Conservation (phyloP, 163 green algal genomes). For the Coccomyxa subellipsoidea region DNA sequence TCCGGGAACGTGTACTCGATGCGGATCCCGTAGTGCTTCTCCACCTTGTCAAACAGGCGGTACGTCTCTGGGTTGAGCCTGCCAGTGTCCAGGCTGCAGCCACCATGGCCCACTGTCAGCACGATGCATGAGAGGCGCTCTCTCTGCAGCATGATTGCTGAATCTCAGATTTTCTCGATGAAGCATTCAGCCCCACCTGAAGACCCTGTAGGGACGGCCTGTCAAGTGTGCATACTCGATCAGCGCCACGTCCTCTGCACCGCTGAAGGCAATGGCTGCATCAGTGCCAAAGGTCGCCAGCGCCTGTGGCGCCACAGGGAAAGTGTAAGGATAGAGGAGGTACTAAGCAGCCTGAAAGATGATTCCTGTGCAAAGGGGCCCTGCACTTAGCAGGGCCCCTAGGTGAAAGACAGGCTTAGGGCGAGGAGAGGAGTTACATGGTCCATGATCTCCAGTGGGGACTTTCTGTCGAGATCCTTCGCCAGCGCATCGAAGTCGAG, state of each 20-base stretch:
- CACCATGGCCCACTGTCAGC: no score
- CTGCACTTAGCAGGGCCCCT: neutral
- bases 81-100: constrained; percentile 88
- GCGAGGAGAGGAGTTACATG: constrained; percentile 51
- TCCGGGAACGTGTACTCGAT: constrained; percentile 99
- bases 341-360: neutral
- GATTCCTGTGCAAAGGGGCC: neutral
- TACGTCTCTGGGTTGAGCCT: constrained; percentile 99
- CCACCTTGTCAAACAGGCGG: constrained; percentile 86
- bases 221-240: constrained; percentile 98
- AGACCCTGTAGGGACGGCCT: constrained; percentile 91
- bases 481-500: constrained; percentile 65
- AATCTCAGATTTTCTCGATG: neutral
- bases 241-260: constrained; percentile 96
- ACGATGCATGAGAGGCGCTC: no score
- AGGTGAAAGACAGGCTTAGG: neutral
- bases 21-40: constrained; percentile 94
- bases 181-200: constrained; percentile 60
- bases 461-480: constrained; percentile 70
- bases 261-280: constrained; percentile 91
- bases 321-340: no score
- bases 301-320: no score
- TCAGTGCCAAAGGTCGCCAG: constrained; percentile 79
- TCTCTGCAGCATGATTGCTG: neutral
- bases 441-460: constrained; percentile 94